Conservation (phyloP, 1,284 basidiomycete genomes). For the Mycena citricolor region DNA sequence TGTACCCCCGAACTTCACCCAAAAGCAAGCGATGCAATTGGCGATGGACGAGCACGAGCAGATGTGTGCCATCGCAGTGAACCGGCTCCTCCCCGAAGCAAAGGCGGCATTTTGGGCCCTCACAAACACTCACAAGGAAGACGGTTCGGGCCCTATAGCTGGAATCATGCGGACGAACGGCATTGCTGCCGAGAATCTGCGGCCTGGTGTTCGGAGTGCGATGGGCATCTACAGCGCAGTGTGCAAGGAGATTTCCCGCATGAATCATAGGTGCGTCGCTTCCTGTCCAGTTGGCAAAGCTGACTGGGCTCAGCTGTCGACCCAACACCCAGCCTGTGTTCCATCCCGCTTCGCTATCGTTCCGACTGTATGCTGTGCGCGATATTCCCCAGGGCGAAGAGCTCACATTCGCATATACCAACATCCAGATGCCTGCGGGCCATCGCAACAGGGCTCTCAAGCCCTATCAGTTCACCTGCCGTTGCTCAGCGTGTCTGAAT, state of each 20-base stretch:
- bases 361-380: slow-evolving; percentile 25
- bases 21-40: slow-evolving; percentile 8
- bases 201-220: slow-evolving; percentile 1
- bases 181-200: slow-evolving; percentile 20
- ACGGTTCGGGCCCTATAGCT: slow-evolving; percentile 25
- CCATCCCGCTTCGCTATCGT: slow-evolving; percentile 25
- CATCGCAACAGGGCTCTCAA: neutral
- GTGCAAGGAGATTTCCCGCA: slow-evolving; percentile 27
- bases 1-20: neutral
- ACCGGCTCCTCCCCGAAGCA: slow-evolving; percentile 17
- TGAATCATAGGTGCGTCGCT: slow-evolving; percentile 28
- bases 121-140: slow-evolving; percentile 24
- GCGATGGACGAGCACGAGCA: slow-evolving; percentile 2
- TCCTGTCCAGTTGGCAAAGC: neutral
- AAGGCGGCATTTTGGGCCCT: slow-evolving; percentile 21
- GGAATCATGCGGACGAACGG: slow-evolving; percentile 29
- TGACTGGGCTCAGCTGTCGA: slow-evolving; percentile 24
- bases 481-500: slow-evolving; percentile 9
- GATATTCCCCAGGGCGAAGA: slow-evolving; percentile 26
- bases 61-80: neutral
- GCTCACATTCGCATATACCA: slow-evolving; percentile 21
- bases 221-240: slow-evolving; percentile 24
- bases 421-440: neutral
- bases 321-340: slow-evolving; percentile 27
- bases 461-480: slow-evolving; percentile 10